Percentiles rank a stretch among this genome's conserved stretches.
These are phyloP conservation scores for Lactifluus hygrophoroides DNA, from an alignment of 768 basidiomycete species.

Conservation along the genomic window DNA sequence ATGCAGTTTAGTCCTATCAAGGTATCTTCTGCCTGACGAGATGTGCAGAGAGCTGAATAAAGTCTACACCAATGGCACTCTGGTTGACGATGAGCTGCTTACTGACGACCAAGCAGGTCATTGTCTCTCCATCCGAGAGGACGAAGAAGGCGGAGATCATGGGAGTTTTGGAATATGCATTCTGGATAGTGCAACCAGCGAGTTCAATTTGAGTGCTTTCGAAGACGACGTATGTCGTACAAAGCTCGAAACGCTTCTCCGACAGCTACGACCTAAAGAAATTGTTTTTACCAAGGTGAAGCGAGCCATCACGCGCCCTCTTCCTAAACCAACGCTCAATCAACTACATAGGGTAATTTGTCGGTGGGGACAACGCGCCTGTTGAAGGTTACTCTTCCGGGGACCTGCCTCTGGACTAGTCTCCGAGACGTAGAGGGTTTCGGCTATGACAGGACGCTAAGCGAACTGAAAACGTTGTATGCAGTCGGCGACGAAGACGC, in stretches of 20 bases:
- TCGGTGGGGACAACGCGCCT: constrained; percentile 76
- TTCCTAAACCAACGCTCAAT: not conserved
- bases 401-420: constrained; percentile 81
- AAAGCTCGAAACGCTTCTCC: constrained; percentile 84
- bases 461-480: constrained; percentile 62
- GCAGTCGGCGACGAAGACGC: constrained; percentile 35
- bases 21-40: constrained; percentile 1
- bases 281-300: constrained; percentile 81
- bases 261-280: constrained; percentile 88
- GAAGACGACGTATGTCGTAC: constrained; percentile 91
- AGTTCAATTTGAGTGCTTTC: constrained; percentile 86
- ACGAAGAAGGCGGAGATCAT: constrained; percentile 31
- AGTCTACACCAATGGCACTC: constrained; percentile 93
- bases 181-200: constrained; percentile 89
- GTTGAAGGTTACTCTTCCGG: constrained; percentile 71
- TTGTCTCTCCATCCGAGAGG: constrained; percentile 82
- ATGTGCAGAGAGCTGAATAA: constrained; percentile 73
- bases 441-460: constrained; percentile 58
- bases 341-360: constrained; percentile 61
- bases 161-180: constrained; percentile 80
- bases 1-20: constrained; percentile 7
- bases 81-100: constrained; percentile 83
- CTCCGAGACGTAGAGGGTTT: constrained; percentile 80
- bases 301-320: not conserved
- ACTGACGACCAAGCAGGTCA: constrained; percentile 93